Base-by-base conservation (phyloP, 257 asterid species). In the Petrea volubilis region DNA sequence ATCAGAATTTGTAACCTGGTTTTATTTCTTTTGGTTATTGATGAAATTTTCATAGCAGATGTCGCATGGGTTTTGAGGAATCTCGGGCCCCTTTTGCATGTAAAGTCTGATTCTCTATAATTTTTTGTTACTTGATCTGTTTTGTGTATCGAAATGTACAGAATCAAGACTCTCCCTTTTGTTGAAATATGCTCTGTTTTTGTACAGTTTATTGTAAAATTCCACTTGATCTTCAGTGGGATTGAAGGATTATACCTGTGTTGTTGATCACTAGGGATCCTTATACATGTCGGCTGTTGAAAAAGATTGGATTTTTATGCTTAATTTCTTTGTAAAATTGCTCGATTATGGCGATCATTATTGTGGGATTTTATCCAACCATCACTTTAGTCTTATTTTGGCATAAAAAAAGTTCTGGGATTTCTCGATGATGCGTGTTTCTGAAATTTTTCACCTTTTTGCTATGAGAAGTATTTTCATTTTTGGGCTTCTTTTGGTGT, bases 1-100 rank as follows among this genome's bases (percentile, higher is more conserved):
- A 83, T 83, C 83, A 74, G 34, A 51, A 59, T 65, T 46, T 47
- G 24, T 24, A 18, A 31, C 34, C n/a, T 72, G 12, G 43, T 12
- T 56, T 73, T n/a, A n/a, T n/a, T n/a, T n/a, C n/a, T n/a, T n/a
- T n/a, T n/a, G n/a, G n/a, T n/a, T n/a, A 72, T 38, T 68, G 75
- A 71, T 72, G 73, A 77, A 64, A 74, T 78, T 78, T 61, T 31
- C 51, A 23, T 64, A 63, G 75, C 81, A 38, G 78, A 65, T 62
- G 66, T 70, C 75, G 59, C 68, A 77, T 78, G 86, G 87, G 84
- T 88, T 88, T 85, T 88, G 86, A 71, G 85, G 82, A 84, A 76
- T 88, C 82, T 72, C 57, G 75, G 66, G 70, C 74, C 76, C 70
- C 78, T 77, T 43, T 80, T 60, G 82, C 82, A 81, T 88, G 93